Evolutionary conservation across 108 stramenopile genomes (phyloP), one percentile per base, ranked within the genome.

Genomic region (Parmales sp.): DNA sequence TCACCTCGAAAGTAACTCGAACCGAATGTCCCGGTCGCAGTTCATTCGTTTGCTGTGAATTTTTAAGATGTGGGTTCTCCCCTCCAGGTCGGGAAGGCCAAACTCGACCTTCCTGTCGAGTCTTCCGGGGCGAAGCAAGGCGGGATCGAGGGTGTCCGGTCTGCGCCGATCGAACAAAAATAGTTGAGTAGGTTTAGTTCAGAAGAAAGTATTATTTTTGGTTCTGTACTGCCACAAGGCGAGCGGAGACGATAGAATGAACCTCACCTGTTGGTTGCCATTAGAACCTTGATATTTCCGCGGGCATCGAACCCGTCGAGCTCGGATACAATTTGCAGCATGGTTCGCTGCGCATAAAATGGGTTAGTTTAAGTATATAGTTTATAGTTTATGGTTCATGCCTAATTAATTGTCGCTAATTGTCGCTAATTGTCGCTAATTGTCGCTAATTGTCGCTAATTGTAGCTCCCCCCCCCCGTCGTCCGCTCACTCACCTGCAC

Each of bases 41-140:
- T 87, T 96, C 97, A 98, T 98, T 66, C 93, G 77, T 80, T 95
- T 95, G 74, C 92, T 89, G 79, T 98, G 97, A 72, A 98, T 96
- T 39, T 75, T 81, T 39, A 95, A 76, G 77, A 95, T 98, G 74
- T 96, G 95, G 5, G 93, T 90, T 13, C 94, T 87, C 34, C 97
- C 97, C 65, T 94, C 95, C 45, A 98, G 73, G 73, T 98, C 95
- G 2, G 97, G 97, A 4, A 95, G 80, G 6, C 90, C 97, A 70
- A 98, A 98, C 72, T 98, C 97, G 16, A 98, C 93, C 86, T 98
- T 98, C 9, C 97, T 89, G 73, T 98, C 97, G 71, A 98, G 76
- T 48, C 97, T 86, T 1, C 97, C 97, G 11, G 97, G 97, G 65
- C 97, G 92, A 60, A 95, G 68, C 2, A 98, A 77, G 8, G 97